Evolutionary conservation across 2,329 filamentous ascomycete species (phyloP).

Genomic region (Fusarium sarcochroum): DNA sequence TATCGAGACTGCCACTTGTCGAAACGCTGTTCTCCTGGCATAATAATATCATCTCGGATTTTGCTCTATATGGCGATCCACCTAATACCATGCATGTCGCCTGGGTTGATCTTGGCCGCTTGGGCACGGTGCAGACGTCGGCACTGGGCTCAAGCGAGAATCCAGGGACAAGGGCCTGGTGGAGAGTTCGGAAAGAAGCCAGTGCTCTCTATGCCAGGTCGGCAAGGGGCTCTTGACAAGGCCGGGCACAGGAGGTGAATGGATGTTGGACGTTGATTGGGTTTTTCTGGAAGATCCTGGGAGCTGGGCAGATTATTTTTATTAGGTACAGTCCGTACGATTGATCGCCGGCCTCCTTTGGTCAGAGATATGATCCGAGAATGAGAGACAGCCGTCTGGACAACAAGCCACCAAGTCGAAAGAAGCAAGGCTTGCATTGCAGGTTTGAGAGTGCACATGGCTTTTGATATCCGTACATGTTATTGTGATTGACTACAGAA

Average conservation of each 20-base stretch:
- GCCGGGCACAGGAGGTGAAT: conserved; percentile 38
- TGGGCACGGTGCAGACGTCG: conserved; percentile 45
- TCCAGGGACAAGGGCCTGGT: conserved; percentile 41
- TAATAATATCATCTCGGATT: conserved; percentile 42
- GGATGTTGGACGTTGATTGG: conserved; percentile 35
- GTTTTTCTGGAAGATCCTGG: conserved; percentile 20
- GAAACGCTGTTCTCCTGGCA: conserved; percentile 40
- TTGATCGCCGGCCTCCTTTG: conserved; percentile 4
- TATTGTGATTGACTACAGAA: background rate
- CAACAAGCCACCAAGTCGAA: conserved; percentile 7
- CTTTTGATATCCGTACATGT: conserved; percentile 10
- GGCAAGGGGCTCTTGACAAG: conserved; percentile 43
- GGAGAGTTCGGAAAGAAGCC: conserved; percentile 38
- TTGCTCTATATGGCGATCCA: conserved; percentile 44
- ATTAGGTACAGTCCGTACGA: conserved; percentile 15
- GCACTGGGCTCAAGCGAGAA: conserved; percentile 45
- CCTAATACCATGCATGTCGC: conserved; percentile 35
- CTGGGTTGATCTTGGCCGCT: conserved; percentile 42
- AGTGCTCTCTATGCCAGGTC: conserved; percentile 30
- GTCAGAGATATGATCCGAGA: conserved; percentile 14
- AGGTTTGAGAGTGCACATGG: conserved; percentile 26
- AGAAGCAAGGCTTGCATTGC: conserved; percentile 4
- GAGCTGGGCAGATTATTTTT: conserved; percentile 34
- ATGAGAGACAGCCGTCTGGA: conserved; percentile 24
- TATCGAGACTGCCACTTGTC: conserved; percentile 34